phyloP scores from a whole-genome alignment of 352 stramenopile genomes.

The Phytophthora pinifolia region DNA sequence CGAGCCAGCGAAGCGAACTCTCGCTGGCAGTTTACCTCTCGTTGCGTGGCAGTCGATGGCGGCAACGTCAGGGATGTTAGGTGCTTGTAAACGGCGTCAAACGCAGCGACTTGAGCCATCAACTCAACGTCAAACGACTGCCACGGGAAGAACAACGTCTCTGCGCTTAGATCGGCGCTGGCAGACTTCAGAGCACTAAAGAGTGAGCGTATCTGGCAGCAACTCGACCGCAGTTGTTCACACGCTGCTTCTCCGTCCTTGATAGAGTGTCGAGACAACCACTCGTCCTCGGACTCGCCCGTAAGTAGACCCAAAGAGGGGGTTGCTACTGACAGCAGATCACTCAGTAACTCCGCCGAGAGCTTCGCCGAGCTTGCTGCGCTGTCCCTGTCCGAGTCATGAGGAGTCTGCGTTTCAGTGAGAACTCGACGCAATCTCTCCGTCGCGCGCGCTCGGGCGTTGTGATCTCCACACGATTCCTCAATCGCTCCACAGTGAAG shows the following conservation, averaged over 20 bases:
- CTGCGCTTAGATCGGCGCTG: not conserved
- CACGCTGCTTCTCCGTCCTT: constrained; percentile 1
- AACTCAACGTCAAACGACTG: constrained; percentile 21
- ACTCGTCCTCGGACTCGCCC: constrained; percentile 1
- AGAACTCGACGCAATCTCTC: constrained; percentile 10
- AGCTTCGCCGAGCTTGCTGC: constrained; percentile 1
- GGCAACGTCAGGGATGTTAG: not conserved
- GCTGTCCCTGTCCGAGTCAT: not conserved
- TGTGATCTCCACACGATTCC: not conserved
- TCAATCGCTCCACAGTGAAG: constrained; percentile 13
- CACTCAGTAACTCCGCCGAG: constrained; percentile 30
- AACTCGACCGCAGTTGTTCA: constrained; percentile 12
- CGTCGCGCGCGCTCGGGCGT: constrained; percentile 14
- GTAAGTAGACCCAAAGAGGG: not conserved
- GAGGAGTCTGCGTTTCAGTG: not conserved
- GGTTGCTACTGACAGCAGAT: constrained; percentile 23
- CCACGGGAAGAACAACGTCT: constrained; percentile 26
- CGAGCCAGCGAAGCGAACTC: constrained; percentile 11
- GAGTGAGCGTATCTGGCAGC: constrained; percentile 5
- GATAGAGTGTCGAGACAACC: constrained; percentile 7
- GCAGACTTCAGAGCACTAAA: constrained; percentile 7
- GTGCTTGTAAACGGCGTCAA: constrained; percentile 8
- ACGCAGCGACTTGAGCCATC: constrained; percentile 10
- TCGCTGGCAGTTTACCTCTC: constrained; percentile 2
- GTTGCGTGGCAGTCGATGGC: not conserved